These are phyloP conservation scores for Dendrocalamus latiflorus DNA, from an alignment of 202 grass and related monocot genomes.

Conservation along the genomic window DNA sequence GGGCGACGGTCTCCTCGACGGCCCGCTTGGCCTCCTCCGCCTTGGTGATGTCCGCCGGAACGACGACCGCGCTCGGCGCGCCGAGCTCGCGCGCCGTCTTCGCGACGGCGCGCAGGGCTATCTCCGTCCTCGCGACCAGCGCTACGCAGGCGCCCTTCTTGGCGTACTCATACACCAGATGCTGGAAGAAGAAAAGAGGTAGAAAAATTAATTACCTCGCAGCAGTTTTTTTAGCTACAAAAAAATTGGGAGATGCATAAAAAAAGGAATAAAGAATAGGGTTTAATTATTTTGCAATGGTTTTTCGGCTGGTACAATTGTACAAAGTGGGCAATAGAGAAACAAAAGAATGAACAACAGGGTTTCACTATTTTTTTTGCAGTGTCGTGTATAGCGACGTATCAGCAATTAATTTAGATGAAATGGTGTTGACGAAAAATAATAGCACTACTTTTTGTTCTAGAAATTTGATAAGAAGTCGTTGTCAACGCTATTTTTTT, in stretches of 20 bases:
- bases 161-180: conserved; percentile 65
- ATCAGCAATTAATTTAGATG: not conserved
- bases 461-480: too few species aligned
- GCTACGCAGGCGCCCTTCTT: conserved; percentile 48
- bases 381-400: not conserved
- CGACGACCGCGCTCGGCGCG: conserved; percentile 35
- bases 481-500: too few species aligned
- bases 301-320: not conserved
- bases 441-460: too few species aligned
- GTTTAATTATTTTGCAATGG: not conserved
- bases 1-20: conserved; percentile 53
- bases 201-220: not conserved
- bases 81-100: conserved; percentile 45
- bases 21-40: conserved; percentile 42
- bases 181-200: not conserved
- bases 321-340: too few species aligned
- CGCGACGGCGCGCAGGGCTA: conserved; percentile 41
- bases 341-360: too few species aligned
- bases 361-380: too few species aligned
- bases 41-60: conserved; percentile 54
- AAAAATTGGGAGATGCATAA: not conserved
- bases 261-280: not conserved
- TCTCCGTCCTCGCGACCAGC: conserved; percentile 50
- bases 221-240: not conserved
- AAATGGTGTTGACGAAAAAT: not conserved